Base-by-base conservation (phyloP, 176 grass and related monocot genomes). In the Triticum timopheevii region DNA sequence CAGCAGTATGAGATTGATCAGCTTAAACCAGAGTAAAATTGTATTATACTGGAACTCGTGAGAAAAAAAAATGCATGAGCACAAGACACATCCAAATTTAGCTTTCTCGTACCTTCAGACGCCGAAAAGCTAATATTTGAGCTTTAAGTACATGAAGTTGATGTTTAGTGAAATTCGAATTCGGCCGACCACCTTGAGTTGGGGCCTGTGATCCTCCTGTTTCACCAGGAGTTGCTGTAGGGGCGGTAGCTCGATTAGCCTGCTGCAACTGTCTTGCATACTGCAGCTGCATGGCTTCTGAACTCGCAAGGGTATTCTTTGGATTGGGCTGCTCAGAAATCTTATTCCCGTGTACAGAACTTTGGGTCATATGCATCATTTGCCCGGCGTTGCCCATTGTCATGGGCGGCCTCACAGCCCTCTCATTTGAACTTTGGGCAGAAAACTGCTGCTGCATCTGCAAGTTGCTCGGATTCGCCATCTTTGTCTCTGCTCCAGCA, bases 91-190 rank as follows among this genome's bases (percentile, higher is more conserved):
- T 28, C 16, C 33, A 84, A 45, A 42, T 84, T 82, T 59, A 79
- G 49, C 23, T 35, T 89, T 31, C 19, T 38, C 47, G 47, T 94
- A 99, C 97, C 97, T 99, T 99, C 83, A 99, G 65, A 49, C 94
- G 94, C 81, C 92, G 93, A 83, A 99, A 99, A 85, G 97, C 97
- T 94, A 99, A 89, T 86, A 99, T 99, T 77, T 99, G 97, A 66
- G 97, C 94, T 92, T 99, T 99, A 66, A 99, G 97, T 19, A 93
- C 87, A 89, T 93, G 87, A 97, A 99, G 97, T 65, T 99, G 97
- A 69, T 96, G 87, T 85, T 97, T 99, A 1, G 97, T 97, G 76
- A 99, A 99, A 56, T 89, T 86, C 42, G 50, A 77, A 78, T 85
- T 89, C 20, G 73, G 27, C 54, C 61, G 85, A 69, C 40, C 82